phyloP scores from a whole-genome alignment of 2,329 filamentous ascomycete genomes.

The Celoporthe dispersa region DNA sequence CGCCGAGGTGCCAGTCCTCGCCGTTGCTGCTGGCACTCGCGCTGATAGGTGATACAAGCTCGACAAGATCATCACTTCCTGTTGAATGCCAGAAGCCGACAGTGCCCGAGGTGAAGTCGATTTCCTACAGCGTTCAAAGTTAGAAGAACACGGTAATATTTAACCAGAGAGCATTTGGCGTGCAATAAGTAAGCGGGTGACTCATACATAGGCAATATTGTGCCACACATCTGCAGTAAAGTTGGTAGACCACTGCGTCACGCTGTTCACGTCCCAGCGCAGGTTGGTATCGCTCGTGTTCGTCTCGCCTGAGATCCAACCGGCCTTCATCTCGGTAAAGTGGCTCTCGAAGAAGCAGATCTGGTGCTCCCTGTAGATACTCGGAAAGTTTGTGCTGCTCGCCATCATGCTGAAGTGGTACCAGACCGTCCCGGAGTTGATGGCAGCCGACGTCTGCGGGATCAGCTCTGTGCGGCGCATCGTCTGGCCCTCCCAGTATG shows the following conservation, averaged over 20 bases:
- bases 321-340: slow-evolving; percentile 76
- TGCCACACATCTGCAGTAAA: slow-evolving; percentile 71
- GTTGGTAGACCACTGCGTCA: slow-evolving; percentile 65
- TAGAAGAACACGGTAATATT: not conserved
- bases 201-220: slow-evolving; percentile 75
- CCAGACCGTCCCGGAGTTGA: slow-evolving; percentile 68
- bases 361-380: slow-evolving; percentile 69
- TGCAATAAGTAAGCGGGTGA: no score
- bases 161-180: no score
- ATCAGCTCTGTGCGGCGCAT: slow-evolving; percentile 79
- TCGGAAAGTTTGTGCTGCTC: slow-evolving; percentile 62
- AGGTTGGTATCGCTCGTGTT: slow-evolving; percentile 57
- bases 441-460: slow-evolving; percentile 68
- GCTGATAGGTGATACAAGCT: slow-evolving; percentile 61
- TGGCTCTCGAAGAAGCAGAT: slow-evolving; percentile 67
- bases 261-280: slow-evolving; percentile 66
- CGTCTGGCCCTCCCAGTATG: slow-evolving; percentile 73
- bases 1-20: slow-evolving; percentile 73
- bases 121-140: slow-evolving; percentile 6
- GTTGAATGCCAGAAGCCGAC: slow-evolving; percentile 75
- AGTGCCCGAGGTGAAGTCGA: slow-evolving; percentile 63
- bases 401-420: slow-evolving; percentile 75
- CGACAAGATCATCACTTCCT: slow-evolving; percentile 58
- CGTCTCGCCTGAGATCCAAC: slow-evolving; percentile 57
- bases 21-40: slow-evolving; percentile 66